phyloP scores from a whole-genome alignment of 2,329 filamentous ascomycete species.

The Exophiala viscosa region DNA sequence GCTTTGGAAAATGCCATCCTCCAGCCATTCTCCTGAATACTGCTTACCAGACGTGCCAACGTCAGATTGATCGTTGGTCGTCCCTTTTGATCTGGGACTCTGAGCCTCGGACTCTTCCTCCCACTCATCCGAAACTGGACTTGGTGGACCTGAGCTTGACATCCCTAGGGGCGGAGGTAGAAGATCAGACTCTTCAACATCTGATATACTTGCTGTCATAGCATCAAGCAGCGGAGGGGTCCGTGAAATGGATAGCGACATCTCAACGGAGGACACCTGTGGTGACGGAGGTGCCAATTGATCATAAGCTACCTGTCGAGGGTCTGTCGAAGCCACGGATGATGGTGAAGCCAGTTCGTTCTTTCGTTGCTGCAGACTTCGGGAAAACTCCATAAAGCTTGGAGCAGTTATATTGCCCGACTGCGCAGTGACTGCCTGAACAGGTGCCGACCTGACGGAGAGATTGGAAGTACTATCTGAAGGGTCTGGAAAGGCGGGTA shows the following conservation, averaged over 20 bases:
- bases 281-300: conserved; percentile 18
- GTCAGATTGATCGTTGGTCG: not conserved
- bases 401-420: conserved; percentile 16
- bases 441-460: conserved; percentile 28
- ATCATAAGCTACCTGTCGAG: conserved; percentile 19
- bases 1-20: conserved; percentile 11
- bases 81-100: conserved; percentile 1
- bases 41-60: not conserved
- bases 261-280: conserved; percentile 20
- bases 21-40: conserved; percentile 16
- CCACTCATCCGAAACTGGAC: conserved; percentile 14
- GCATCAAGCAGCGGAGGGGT: conserved; percentile 21
- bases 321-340: conserved; percentile 12
- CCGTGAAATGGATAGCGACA: conserved; percentile 13
- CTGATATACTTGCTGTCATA: conserved; percentile 22
- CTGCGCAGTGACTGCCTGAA: conserved; percentile 18
- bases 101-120: conserved; percentile 4
- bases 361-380: conserved; percentile 13
- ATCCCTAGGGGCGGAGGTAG: conserved; percentile 19
- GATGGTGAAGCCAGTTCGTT: conserved; percentile 20
- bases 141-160: conserved; percentile 13
- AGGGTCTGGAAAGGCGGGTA: conserved; percentile 3
- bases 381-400: conserved; percentile 23
- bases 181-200: conserved; percentile 15
- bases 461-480: conserved; percentile 31